Percentiles rank a stretch among this genome's conserved stretches.
Evolutionary conservation across 2,329 filamentous ascomycete genomes (phyloP).

Genomic region (Simplicillium sp.): DNA sequence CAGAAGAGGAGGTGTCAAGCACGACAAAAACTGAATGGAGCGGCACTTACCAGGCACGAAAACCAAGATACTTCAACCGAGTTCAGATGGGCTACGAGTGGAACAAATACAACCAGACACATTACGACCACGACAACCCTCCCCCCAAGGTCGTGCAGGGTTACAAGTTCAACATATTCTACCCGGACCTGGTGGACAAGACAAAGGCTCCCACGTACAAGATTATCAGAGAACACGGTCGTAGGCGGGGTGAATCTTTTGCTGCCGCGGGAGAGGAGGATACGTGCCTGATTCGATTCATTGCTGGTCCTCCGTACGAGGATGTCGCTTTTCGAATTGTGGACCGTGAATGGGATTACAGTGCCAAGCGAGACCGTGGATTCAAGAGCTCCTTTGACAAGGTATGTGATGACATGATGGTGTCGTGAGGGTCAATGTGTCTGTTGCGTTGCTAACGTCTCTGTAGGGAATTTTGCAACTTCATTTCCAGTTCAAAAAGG

Average conservation of each 20-base stretch:
- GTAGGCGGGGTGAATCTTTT: slow-evolving; percentile 83
- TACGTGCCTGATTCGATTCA: slow-evolving; percentile 92
- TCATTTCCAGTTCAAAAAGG: slow-evolving; percentile 98
- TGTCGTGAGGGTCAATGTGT: not conserved
- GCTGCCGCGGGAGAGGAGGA: slow-evolving; percentile 92
- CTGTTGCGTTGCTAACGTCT: slow-evolving; percentile 5
- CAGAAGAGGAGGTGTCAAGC: slow-evolving; percentile 66
- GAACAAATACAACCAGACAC: slow-evolving; percentile 99
- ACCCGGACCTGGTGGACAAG: slow-evolving; percentile 93
- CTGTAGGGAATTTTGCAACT: slow-evolving; percentile 82
- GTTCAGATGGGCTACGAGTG: slow-evolving; percentile 99
- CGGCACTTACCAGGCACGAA: slow-evolving; percentile 76
- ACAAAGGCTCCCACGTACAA: slow-evolving; percentile 90
- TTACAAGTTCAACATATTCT: slow-evolving; percentile 99
- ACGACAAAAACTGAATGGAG: slow-evolving; percentile 66
- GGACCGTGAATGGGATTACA: slow-evolving; percentile 98
- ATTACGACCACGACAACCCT: slow-evolving; percentile 97
- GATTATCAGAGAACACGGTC: slow-evolving; percentile 87
- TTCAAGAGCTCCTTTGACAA: slow-evolving; percentile 98
- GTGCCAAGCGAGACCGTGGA: slow-evolving; percentile 84
- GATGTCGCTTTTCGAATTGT: slow-evolving; percentile 96
- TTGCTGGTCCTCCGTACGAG: slow-evolving; percentile 90
- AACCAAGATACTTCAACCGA: slow-evolving; percentile 94
- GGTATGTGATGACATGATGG: slow-evolving; percentile 43
- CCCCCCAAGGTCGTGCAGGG: slow-evolving; percentile 97